These are phyloP conservation scores for Plasmodium cynomolgi DNA, from an alignment of 169 alveolate genomes.

Conservation along the genomic window DNA sequence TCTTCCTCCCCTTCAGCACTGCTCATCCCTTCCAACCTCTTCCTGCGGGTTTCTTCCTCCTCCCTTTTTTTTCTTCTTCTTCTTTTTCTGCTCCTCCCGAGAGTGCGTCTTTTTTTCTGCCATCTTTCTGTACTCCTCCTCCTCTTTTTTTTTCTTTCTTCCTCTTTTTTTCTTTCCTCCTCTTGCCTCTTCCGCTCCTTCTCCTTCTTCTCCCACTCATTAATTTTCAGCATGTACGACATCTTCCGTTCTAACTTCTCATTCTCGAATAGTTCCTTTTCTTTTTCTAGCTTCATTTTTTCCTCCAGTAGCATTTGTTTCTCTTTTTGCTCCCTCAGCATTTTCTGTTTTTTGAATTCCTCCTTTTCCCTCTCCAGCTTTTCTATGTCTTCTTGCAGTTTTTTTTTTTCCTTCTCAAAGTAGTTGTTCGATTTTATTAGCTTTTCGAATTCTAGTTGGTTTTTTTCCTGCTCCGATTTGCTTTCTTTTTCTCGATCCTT, in stretches of 20 bases:
- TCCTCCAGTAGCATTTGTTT: slow-evolving; percentile 76
- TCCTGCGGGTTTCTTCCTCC: background rate
- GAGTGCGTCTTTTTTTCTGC: background rate
- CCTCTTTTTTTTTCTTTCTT: background rate
- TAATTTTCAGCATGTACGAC: slow-evolving; percentile 31
- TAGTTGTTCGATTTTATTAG: slow-evolving; percentile 27
- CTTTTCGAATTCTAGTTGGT: slow-evolving; percentile 30
- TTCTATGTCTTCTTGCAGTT: slow-evolving; percentile 56
- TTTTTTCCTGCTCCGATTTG: background rate
- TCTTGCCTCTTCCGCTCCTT: slow-evolving; percentile 4
- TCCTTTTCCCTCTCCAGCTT: slow-evolving; percentile 51
- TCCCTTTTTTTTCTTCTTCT: background rate
- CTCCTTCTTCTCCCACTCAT: slow-evolving; percentile 21
- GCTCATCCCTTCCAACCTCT: background rate
- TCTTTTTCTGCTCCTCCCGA: background rate
- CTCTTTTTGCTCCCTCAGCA: slow-evolving; percentile 17
- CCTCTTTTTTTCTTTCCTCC: background rate
- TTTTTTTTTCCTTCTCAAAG: slow-evolving; percentile 62
- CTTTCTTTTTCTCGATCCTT: background rate
- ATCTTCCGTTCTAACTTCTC: slow-evolving; percentile 19
- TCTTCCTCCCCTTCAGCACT: background rate
- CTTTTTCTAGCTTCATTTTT: slow-evolving; percentile 76
- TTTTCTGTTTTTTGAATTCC: slow-evolving; percentile 33
- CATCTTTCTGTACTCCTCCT: background rate
- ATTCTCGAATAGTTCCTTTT: slow-evolving; percentile 63